Base-by-base conservation (phyloP, 129 eudicot genomes). In the Chrysanthemum seticuspe region DNA sequence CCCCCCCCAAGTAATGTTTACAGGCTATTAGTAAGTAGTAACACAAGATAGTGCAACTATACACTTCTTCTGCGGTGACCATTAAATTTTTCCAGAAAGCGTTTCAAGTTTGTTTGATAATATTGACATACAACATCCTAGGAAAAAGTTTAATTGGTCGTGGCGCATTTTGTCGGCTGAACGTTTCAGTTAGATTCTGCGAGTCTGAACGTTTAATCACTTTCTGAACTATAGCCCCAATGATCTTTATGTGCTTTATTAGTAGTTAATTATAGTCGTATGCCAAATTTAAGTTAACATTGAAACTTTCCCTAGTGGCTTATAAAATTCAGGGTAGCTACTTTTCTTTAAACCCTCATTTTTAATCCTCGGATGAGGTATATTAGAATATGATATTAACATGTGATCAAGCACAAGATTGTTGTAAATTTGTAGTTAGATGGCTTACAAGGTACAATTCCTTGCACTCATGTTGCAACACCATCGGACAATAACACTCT, bases 101-200 rank as follows among this genome's bases (percentile, higher is more conserved):
- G 62, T 16, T 36, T 14, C 16, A 49, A 16, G 7, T 15, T 53
- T 15, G 54, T 18, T 7, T 36, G 40, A 25, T 44, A 13, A 27
- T 53, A 62, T 51, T 62, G 60, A 61, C 48, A 73, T 59, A 61
- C 59, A 21, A 21, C 23, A 15, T 55, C 19, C 48, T 48, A 19
- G 58, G 56, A 5, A 71, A 27, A 14, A 3, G 36, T 31, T 57
- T 36, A 8, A 56, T 31, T 54, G 10, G 10, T 11, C 8, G 1
- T 56, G 2, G 10, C 51, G 63, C 18, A 63, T 11, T 9, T 1
- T 63, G 71, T 6, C 10, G 23, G 62, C 15, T 62, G 70, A 27
- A 49, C 6, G 15, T 44, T 23, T 63, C 56, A 1, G 36, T 65
- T 75, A 13, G 27, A 40, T 75, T 75, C 18, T 23, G 47, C 45